Evolutionary conservation across 305 asterid genomes (phyloP), one percentile per base, ranked within the genome.

Genomic region (Fraxinus ornus): DNA sequence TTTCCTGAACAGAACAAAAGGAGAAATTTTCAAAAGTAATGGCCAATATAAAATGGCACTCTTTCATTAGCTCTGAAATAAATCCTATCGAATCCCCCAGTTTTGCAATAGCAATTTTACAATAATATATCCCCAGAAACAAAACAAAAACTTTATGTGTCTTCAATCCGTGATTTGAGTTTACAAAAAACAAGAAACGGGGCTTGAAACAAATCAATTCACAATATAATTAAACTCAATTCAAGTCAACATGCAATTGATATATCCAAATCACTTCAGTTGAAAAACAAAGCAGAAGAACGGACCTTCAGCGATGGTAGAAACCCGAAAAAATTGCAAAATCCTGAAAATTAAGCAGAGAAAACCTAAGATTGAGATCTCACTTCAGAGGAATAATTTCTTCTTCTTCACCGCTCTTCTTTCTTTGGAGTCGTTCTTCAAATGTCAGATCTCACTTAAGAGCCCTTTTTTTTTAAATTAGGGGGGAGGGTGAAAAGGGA

Each of bases 191-290:
- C 9, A 32, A 30, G 39, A 70, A 70, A 12, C 37, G 15, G 24
- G 41, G 6, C 37, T 70, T 30, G 75, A 70, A 30, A 28, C 41
- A 32, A 5, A 30, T 70, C 33, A 82, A 72, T 78, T 57, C 33
- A 21, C 44, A 66, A 64, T 12, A 84, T 0, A 83, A 37, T 26
- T 49, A 66, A 47, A 74, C 75, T 15, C 78, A 80, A 86, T 28
- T 80, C 85, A 83, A 85, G 89, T 81, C 89, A 87, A 86, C 87
- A 80, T 17, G 62, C 84, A 84, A 79, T 73, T 2, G 33, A 4
- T 26, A 26, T 1, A 26, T 26, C 30, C 1, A 26, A 26, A 26
- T 26, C 30, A 26, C 30, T 26, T 26, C 1, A 26, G 1, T 26
- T 26, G 30, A 26, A 26, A 26, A 0, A 26, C 30, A 26, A 26